These are phyloP conservation scores for Cymodocea nodosa DNA, from an alignment of 116 monocot species.

Conservation along the genomic window DNA sequence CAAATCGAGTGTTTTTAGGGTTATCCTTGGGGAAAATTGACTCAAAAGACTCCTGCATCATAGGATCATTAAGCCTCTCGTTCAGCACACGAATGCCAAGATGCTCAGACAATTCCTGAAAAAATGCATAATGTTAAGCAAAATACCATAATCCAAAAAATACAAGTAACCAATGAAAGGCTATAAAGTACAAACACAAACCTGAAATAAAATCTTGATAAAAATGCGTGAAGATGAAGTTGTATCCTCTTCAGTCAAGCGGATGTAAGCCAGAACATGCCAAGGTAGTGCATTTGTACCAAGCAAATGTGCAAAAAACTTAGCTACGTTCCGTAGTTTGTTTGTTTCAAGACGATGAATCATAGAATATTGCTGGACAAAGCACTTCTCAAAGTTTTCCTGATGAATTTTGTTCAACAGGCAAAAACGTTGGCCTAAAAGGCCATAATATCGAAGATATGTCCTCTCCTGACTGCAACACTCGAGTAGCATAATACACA, in stretches of 20 bases:
- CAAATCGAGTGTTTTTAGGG: conserved; percentile 84
- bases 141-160: neutral
- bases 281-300: conserved; percentile 86
- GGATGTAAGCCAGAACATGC: conserved; percentile 82
- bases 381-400: conserved; percentile 91
- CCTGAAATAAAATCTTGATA: conserved; percentile 97
- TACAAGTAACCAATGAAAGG: neutral
- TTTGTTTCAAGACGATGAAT: conserved; percentile 95
- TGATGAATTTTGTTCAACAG: conserved; percentile 86
- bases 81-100: conserved; percentile 86
- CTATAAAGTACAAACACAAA: conserved; percentile 10
- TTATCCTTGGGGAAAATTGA: conserved; percentile 91
- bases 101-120: conserved; percentile 88
- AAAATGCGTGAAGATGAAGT: conserved; percentile 94
- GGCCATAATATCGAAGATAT: conserved; percentile 84
- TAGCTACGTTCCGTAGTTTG: conserved; percentile 84
- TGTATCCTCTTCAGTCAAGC: conserved; percentile 89
- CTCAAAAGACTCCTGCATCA: conserved; percentile 82
- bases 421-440: conserved; percentile 91
- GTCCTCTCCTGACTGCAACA: conserved; percentile 98
- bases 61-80: conserved; percentile 70
- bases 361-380: conserved; percentile 97
- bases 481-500: conserved; percentile 78
- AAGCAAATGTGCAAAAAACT: conserved; percentile 93
- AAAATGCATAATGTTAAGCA: neutral